Evolutionary conservation across 2,329 filamentous ascomycete species (phyloP).

Genomic region (Elsinoe ampelina): DNA sequence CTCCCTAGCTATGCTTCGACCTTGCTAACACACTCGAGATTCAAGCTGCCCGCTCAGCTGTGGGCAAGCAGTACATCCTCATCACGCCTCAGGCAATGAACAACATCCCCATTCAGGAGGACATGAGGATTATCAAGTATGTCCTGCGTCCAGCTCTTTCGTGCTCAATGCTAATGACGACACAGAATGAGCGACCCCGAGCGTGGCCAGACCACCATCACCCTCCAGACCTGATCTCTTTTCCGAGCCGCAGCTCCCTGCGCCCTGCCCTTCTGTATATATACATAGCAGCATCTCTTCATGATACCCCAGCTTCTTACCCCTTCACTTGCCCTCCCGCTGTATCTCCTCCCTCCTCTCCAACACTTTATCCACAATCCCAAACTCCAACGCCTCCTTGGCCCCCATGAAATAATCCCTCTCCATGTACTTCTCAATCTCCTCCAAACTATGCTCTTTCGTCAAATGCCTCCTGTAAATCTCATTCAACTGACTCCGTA

Average conservation of each 20-base stretch:
- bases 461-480: constrained; percentile 86
- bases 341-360: constrained; percentile 46
- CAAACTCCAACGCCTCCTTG: constrained; percentile 77
- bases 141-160: constrained; percentile 18
- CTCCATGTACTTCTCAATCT: constrained; percentile 94
- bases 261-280: not conserved
- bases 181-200: constrained; percentile 41
- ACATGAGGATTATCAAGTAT: constrained; percentile 71
- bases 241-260: not conserved
- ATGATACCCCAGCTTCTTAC: not conserved
- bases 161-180: not conserved
- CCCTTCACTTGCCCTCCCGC: constrained; percentile 16
- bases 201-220: constrained; percentile 39
- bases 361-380: constrained; percentile 86
- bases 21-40: constrained; percentile 42
- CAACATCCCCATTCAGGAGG: constrained; percentile 49
- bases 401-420: constrained; percentile 89
- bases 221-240: constrained; percentile 19
- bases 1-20: constrained; percentile 35
- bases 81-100: constrained; percentile 85
- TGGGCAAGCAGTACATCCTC: constrained; percentile 89
- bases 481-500: constrained; percentile 75
- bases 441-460: constrained; percentile 59
- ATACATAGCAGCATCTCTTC: constrained; percentile 3
- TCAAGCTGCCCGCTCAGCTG: constrained; percentile 69